These are phyloP conservation scores for Starmerella bombicola DNA, from an alignment of 805 yeast species.

Conservation along the genomic window DNA sequence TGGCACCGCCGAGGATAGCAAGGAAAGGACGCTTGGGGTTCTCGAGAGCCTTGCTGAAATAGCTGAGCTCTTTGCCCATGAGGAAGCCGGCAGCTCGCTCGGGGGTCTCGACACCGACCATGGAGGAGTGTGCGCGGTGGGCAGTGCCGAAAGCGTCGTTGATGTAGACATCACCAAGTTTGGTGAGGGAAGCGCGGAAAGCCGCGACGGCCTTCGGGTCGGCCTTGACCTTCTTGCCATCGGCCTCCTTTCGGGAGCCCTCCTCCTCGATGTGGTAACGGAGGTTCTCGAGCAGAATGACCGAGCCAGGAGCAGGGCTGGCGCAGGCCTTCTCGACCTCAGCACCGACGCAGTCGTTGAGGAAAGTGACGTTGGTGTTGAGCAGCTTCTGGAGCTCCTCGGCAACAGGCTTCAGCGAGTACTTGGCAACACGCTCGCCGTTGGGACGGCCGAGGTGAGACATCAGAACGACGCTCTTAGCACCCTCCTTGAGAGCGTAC, in stretches of 20 bases:
- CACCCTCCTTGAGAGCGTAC: constrained; percentile 80
- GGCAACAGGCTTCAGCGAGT: constrained; percentile 87
- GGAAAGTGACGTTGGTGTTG: constrained; percentile 62
- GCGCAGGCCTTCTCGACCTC: constrained; percentile 75
- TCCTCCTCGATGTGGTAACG: constrained; percentile 89
- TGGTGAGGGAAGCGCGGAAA: constrained; percentile 82
- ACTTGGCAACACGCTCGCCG: constrained; percentile 77
- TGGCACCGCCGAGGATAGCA: constrained; percentile 99
- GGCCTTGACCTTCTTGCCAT: constrained; percentile 86
- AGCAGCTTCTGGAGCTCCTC: constrained; percentile 73
- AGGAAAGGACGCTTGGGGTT: constrained; percentile 96
- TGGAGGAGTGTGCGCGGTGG: constrained; percentile 99
- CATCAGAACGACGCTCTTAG: constrained; percentile 84
- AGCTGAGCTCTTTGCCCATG: constrained; percentile 91
- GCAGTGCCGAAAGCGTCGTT: constrained; percentile 99
- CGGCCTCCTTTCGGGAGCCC: constrained; percentile 85
- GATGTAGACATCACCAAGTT: constrained; percentile 92
- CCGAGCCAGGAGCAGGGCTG: constrained; percentile 62
- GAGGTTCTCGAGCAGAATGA: constrained; percentile 88
- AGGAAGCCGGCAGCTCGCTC: constrained; percentile 98
- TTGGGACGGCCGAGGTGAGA: constrained; percentile 99
- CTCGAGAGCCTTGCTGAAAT: constrained; percentile 97
- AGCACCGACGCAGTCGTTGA: constrained; percentile 82
- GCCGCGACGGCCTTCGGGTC: constrained; percentile 66
- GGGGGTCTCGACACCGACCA: constrained; percentile 93